phyloP scores from a whole-genome alignment of 1,139 yeast species.

The Magnusiomyces fungicola region DNA sequence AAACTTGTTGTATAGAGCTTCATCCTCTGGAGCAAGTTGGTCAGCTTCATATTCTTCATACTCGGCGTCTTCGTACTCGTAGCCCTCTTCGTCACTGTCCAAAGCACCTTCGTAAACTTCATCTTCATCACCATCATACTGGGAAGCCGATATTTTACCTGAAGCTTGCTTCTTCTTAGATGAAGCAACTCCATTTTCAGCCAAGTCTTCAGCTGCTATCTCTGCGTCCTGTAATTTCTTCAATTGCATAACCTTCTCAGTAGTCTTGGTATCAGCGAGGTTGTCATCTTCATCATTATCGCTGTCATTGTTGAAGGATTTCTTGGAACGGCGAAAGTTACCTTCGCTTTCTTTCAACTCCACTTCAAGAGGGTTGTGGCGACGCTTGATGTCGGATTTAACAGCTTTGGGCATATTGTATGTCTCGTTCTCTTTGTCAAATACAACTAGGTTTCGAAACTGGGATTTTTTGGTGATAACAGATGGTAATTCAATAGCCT shows the following conservation, averaged over 20 bases:
- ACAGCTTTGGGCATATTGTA: slow-evolving; percentile 6
- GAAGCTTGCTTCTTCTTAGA: slow-evolving; percentile 14
- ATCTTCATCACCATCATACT: neutral
- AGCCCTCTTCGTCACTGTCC: slow-evolving; percentile 28
- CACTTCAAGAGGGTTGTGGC: slow-evolving; percentile 16
- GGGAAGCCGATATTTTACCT: neutral
- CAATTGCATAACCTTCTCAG: slow-evolving; percentile 77
- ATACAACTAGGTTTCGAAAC: neutral
- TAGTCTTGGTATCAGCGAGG: slow-evolving; percentile 57
- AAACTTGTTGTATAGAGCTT: slow-evolving; percentile 35
- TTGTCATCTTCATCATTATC: slow-evolving; percentile 40
- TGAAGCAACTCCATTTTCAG: slow-evolving; percentile 28
- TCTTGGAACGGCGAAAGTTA: slow-evolving; percentile 13
- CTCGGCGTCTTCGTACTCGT: slow-evolving; percentile 33
- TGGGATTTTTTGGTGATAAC: neutral
- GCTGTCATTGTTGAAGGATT: neutral
- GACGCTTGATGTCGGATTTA: neutral
- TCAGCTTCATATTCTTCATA: slow-evolving; percentile 40
- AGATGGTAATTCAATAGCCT: neutral
- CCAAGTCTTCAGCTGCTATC: slow-evolving; percentile 50
- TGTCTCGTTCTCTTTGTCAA: no score
- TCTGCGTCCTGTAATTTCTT: slow-evolving; percentile 94
- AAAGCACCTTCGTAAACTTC: neutral
- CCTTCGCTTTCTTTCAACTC: slow-evolving; percentile 18
- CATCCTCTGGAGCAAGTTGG: slow-evolving; percentile 41